These are phyloP conservation scores for Papilionanthe hybrid DNA, from an alignment of 116 monocot species.

Conservation along the genomic window DNA sequence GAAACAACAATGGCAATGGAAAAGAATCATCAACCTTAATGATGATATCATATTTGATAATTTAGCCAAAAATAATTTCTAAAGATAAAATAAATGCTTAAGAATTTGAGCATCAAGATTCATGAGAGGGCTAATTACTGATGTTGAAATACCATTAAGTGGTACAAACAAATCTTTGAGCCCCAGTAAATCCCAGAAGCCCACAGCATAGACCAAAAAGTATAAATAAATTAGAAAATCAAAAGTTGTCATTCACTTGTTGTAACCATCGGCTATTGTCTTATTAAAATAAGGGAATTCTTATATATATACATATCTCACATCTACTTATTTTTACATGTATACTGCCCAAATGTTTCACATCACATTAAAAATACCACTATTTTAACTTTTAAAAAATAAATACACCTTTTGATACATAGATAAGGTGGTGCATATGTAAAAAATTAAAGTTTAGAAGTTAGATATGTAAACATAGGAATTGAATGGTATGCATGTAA, in stretches of 20 bases:
- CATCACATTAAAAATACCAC: no score
- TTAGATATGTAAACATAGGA: no score
- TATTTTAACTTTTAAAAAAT: no score
- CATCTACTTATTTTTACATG: no score
- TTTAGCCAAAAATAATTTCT: neutral
- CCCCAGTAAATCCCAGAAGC: neutral
- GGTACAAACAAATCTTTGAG: neutral
- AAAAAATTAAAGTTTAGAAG: no score
- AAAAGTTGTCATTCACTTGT: neutral
- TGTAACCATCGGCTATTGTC: no score
- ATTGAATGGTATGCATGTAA: no score
- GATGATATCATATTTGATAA: neutral
- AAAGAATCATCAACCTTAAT: neutral
- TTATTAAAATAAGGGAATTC: no score
- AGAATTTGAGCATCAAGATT: constrained; percentile 1
- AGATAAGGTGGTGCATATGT: no score
- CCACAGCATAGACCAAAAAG: neutral
- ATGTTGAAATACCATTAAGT: neutral
- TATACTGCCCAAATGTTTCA: no score
- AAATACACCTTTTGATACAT: no score
- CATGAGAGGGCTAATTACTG: neutral
- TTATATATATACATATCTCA: no score
- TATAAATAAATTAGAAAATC: neutral
- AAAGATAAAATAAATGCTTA: neutral
- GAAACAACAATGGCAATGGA: neutral